phyloP scores from a whole-genome alignment of 768 basidiomycete genomes.

The Psilocybe tampanensis region DNA sequence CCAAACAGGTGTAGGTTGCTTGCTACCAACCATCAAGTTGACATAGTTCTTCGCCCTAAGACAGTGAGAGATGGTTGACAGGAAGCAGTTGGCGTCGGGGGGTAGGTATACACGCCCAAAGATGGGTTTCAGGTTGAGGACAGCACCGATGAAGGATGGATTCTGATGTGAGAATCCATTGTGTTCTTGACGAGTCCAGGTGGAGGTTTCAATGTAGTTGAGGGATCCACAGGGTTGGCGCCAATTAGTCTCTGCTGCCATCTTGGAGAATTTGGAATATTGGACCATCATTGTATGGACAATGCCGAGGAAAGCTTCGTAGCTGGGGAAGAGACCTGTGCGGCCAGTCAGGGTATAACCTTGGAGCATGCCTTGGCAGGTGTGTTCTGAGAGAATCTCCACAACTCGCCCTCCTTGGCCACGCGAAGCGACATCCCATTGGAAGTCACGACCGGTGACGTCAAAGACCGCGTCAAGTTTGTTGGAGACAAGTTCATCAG shows the following conservation, averaged over 20 bases:
- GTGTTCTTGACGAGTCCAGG: constrained; percentile 84
- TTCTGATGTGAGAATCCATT: constrained; percentile 92
- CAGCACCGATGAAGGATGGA: constrained; percentile 81
- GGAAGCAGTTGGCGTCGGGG: constrained; percentile 88
- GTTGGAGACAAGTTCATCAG: constrained; percentile 86
- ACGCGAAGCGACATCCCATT: constrained; percentile 77
- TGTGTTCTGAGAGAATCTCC: constrained; percentile 89
- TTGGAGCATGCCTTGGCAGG: constrained; percentile 89
- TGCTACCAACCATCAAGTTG: constrained; percentile 88
- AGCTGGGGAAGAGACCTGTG: constrained; percentile 84
- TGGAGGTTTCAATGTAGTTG: constrained; percentile 89
- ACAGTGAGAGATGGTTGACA: constrained; percentile 85
- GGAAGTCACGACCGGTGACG: constrained; percentile 71
- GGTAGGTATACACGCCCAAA: constrained; percentile 82
- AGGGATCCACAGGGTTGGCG: constrained; percentile 68
- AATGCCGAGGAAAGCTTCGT: constrained; percentile 92
- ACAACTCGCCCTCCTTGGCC: constrained; percentile 80
- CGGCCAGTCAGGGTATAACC: constrained; percentile 91
- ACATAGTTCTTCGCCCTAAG: constrained; percentile 83
- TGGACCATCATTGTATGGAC: constrained; percentile 90
- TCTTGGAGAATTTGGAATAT: constrained; percentile 88
- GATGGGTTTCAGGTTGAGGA: constrained; percentile 76
- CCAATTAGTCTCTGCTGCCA: constrained; percentile 77
- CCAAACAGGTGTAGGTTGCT: constrained; percentile 83
- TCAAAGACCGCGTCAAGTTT: constrained; percentile 85